Evolutionary conservation across 2,329 filamentous ascomycete species (phyloP), one percentile per base, ranked within the genome.

Genomic region (Beauveria varroae): DNA sequence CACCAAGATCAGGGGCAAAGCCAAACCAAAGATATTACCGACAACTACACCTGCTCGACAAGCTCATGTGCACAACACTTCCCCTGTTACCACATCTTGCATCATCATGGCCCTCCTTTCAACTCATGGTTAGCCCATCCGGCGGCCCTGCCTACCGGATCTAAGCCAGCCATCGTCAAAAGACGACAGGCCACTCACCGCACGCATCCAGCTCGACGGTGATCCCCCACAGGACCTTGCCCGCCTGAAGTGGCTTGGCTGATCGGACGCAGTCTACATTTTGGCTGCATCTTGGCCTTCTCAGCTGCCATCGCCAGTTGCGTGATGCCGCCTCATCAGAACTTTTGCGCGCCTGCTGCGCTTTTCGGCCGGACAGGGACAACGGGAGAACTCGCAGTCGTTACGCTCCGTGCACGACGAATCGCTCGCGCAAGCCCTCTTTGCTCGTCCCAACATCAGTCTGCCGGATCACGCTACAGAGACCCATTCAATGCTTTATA

Each of bases 371-470:
- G 16, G 8, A n/a, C 24, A 46, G 49, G 40, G 26, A 30, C 16
- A 8, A 5, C 57, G 49, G 40, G 57, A 52, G 49, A 60, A 60
- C 49, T 47, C 20, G n/a, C 49, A 40, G 44, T 16, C 47, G 12
- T 37, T 9, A 26, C 34, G 14, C 40, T 46, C 57, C 40, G 56
- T 16, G 16, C 24, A 18, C 41, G 24, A 46, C 43, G 53, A 47
- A 22, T 26, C 22, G 22, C 30, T 50, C 46, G 9, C 46, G n/a
- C 30, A 16, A 24, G 18, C 16, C 22, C 18, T 37, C n/a, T 2
- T 37, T 30, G 22, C 56, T 51, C 46, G 37, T 58, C 56, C 47
- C 56, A 58, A 51, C 46, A 43, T 58, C 46, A 51, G 46, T 58
- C 47, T 24, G 37, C 47, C 56, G 46, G 51, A 51, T 37, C 5